Evolutionary conservation across 2,329 filamentous ascomycete species (phyloP).

Genomic region (Rugonectria rugulosa): DNA sequence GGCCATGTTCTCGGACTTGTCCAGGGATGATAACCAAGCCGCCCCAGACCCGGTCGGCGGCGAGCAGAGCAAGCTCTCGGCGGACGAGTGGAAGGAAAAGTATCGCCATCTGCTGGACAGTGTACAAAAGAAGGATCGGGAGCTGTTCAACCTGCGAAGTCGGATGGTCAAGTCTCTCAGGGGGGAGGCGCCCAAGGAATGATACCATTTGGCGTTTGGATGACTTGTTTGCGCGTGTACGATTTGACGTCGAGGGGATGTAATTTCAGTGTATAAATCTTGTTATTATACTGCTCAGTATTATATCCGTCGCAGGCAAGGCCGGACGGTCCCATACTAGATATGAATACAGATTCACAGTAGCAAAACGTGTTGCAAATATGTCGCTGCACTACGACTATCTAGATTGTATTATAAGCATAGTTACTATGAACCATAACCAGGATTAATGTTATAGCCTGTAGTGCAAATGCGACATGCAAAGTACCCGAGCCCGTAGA

Average conservation of each 20-base stretch:
- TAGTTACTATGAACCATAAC: no score
- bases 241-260: slow-evolving; percentile 8
- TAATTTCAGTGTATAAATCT: slow-evolving; percentile 5
- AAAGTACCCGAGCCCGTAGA: no score
- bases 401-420: no score
- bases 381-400: no score
- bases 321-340: no score
- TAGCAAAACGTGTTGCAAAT: no score
- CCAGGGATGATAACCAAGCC: slow-evolving; percentile 24
- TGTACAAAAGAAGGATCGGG: slow-evolving; percentile 65
- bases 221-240: slow-evolving; percentile 11
- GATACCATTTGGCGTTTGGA: slow-evolving; percentile 23
- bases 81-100: slow-evolving; percentile 58
- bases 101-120: slow-evolving; percentile 66
- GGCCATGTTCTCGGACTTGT: slow-evolving; percentile 49
- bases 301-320: slow-evolving; percentile 4
- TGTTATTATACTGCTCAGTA: neutral
- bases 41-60: slow-evolving; percentile 25
- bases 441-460: no score
- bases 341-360: no score
- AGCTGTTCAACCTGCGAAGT: slow-evolving; percentile 53
- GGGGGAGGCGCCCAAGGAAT: slow-evolving; percentile 24
- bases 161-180: slow-evolving; percentile 51
- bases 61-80: slow-evolving; percentile 35
- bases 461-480: no score